A percentile compares a stretch with the other conserved stretches of the same genome.
Evolutionary conservation across 106 monocot species (phyloP).

Genomic region (Dendrobium chrysotoxum): DNA sequence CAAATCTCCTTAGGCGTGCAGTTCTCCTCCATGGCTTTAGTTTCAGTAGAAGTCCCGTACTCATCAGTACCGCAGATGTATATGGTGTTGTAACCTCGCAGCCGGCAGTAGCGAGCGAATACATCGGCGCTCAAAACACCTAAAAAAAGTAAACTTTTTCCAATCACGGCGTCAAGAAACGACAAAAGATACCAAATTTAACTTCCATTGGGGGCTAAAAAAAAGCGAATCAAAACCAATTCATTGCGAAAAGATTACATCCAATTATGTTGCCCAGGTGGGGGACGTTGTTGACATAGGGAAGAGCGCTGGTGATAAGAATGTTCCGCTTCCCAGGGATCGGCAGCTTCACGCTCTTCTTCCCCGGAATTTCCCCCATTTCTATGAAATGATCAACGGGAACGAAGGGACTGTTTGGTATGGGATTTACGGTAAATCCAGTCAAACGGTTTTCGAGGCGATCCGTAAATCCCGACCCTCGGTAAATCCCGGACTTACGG

Average conservation of each 20-base stretch:
- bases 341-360: constrained; percentile 45
- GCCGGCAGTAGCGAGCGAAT: constrained; percentile 83
- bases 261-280: constrained; percentile 97
- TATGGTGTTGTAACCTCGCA: constrained; percentile 73
- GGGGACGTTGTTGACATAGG: constrained; percentile 96
- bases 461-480: too few species aligned
- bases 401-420: background rate
- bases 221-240: background rate
- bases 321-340: constrained; percentile 69
- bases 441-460: too few species aligned
- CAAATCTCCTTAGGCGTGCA: constrained; percentile 95
- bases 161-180: background rate
- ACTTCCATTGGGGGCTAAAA: background rate
- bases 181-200: background rate
- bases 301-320: constrained; percentile 91
- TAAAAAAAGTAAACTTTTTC: constrained; percentile 7
- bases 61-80: constrained; percentile 95
- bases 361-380: background rate
- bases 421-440: too few species aligned
- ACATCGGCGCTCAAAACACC: constrained; percentile 97
- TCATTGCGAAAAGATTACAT: constrained; percentile 32
- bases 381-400: background rate
- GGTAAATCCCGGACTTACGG: too few species aligned
- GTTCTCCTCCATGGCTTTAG: constrained; percentile 95
- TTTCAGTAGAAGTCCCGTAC: constrained; percentile 94